Base-by-base conservation (phyloP, 78 protist genomes). In the Cavenderia fasciculata region DNA sequence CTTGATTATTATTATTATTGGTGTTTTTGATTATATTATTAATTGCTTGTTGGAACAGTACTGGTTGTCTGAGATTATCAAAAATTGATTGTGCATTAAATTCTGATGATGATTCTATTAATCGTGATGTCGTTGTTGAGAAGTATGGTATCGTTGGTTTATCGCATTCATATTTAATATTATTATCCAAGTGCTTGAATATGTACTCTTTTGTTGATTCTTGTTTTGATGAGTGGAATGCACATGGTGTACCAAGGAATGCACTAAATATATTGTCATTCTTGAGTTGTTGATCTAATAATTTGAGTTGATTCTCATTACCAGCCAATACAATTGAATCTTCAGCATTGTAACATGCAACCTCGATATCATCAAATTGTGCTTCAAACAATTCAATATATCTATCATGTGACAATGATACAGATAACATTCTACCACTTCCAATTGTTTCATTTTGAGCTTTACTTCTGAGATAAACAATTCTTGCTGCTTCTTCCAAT, bases 391-490 rank as follows among this genome's bases (percentile, higher is more conserved):
- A 33, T 33, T 36, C 10, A 16, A 33, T 31, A 2, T 59, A 59
- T 10, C 33, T 41, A 11, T 59, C 44, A 2, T 21, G 0, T 33
- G 27, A 33, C 33, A 54, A 19, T 27, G 23, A 27, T 19, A 74
- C 29, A 19, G 86, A 62, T 47, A 77, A 14, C 86, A 77, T 77
- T 47, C 86, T 47, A 2, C 86, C 86, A 43, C 16, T 77, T 0
- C 72, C 72, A n/a, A 14, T 18, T 1, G 72, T 49, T 36, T 54
- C 44, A 11, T 0, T 11, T 38, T 59, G 72, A n/a, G 41, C 46
- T 3, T 23, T 1, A 21, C 61, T 41, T 47, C 86, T 31, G 8
- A 44, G 75, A 47, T 63, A 49, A 47, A 77, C 16, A 12, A 77
- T 14, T 21, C 46, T 27, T 16, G 10, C 19, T 23, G 29, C 27